These are phyloP conservation scores for Epichloe festucae DNA, from an alignment of 2,329 filamentous ascomycete species.

Conservation along the genomic window DNA sequence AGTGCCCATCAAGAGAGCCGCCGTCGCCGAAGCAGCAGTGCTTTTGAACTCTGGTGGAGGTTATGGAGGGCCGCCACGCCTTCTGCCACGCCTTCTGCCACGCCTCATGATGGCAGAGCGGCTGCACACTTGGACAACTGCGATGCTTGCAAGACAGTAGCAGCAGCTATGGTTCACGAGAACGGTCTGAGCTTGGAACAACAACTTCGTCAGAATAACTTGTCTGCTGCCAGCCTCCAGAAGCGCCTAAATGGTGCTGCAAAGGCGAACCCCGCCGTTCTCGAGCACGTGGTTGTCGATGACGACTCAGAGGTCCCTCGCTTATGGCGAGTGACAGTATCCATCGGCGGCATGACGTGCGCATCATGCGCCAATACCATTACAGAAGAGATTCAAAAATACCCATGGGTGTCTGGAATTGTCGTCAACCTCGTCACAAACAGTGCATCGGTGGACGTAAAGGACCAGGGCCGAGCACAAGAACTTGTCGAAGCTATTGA, in stretches of 20 bases:
- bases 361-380: constrained; percentile 54
- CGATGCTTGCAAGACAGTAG: constrained; percentile 19
- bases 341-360: constrained; percentile 63
- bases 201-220: constrained; percentile 1
- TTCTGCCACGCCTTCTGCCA: constrained; percentile 2
- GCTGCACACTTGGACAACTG: constrained; percentile 26
- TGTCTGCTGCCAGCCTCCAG: constrained; percentile 4
- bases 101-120: constrained; percentile 12
- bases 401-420: constrained; percentile 42
- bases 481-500: constrained; percentile 37
- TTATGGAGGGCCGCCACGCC: constrained; percentile 13
- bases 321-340: constrained; percentile 37
- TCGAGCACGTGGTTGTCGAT: constrained; percentile 14
- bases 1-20: constrained; percentile 13
- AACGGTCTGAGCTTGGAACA: constrained; percentile 4
- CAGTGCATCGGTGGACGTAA: constrained; percentile 49
- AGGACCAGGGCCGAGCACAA: constrained; percentile 17
- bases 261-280: constrained; percentile 6
- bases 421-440: constrained; percentile 54
- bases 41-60: constrained; percentile 19
- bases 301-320: constrained; percentile 5
- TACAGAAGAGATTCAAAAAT: constrained; percentile 42
- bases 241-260: constrained; percentile 1
- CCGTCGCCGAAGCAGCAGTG: constrained; percentile 9
- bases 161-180: constrained; percentile 6